Percentiles rank a stretch among this genome's conserved stretches.
phyloP scores from a whole-genome alignment of 768 basidiomycete species.

The Psilocybe cubensis region DNA sequence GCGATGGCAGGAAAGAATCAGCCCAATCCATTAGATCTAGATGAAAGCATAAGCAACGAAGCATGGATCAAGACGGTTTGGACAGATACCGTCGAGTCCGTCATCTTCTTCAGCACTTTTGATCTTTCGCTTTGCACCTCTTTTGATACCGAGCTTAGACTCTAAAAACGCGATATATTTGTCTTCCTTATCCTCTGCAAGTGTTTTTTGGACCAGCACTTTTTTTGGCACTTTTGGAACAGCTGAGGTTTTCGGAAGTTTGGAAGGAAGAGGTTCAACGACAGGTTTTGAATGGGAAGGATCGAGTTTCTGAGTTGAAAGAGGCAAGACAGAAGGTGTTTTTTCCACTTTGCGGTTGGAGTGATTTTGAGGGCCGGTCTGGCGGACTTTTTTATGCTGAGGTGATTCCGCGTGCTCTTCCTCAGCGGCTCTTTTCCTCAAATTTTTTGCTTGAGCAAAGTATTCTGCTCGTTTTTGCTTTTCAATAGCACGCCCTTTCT shows the following conservation, averaged over 20 bases:
- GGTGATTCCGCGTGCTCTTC: slow-evolving; percentile 50
- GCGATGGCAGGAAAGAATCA: slow-evolving; percentile 33
- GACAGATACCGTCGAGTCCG: slow-evolving; percentile 76
- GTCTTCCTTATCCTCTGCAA: slow-evolving; percentile 68
- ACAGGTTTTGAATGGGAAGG: background rate
- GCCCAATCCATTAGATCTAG: slow-evolving; percentile 61
- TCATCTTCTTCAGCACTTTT: slow-evolving; percentile 64
- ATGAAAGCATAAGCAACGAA: background rate
- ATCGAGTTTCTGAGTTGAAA: background rate
- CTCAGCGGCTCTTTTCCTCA: slow-evolving; percentile 42
- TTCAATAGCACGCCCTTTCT: slow-evolving; percentile 57
- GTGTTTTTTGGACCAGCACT: background rate
- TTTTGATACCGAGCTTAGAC: slow-evolving; percentile 64
- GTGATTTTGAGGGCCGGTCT: slow-evolving; percentile 10
- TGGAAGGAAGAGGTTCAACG: background rate
- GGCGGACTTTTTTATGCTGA: slow-evolving; percentile 51
- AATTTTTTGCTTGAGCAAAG: slow-evolving; percentile 41
- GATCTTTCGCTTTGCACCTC: slow-evolving; percentile 44
- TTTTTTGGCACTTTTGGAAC: slow-evolving; percentile 4
- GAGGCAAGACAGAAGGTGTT: slow-evolving; percentile 1
- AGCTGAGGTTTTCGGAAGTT: background rate
- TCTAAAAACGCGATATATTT: slow-evolving; percentile 87
- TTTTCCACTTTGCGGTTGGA: background rate
- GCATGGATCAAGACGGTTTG: background rate
- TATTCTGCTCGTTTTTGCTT: slow-evolving; percentile 69